These are phyloP conservation scores for Arachnomyces sp. DNA, from an alignment of 2,329 filamentous ascomycete genomes.

Conservation along the genomic window DNA sequence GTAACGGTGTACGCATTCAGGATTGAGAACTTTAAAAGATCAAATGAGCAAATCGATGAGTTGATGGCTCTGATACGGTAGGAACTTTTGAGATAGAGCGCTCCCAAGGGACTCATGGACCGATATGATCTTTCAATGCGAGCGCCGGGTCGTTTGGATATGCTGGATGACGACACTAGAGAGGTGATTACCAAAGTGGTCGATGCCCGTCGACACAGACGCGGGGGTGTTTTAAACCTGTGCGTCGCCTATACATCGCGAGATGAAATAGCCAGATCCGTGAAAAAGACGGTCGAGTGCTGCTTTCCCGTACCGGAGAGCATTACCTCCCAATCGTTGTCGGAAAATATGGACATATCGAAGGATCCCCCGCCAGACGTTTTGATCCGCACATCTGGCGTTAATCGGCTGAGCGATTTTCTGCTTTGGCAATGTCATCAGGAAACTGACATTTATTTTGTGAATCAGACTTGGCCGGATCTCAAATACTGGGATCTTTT, in stretches of 20 bases:
- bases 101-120: too few relatives aligned
- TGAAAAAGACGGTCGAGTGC: too few relatives aligned
- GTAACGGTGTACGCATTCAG: conserved; percentile 13
- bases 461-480: neutral
- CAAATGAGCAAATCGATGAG: conserved; percentile 7
- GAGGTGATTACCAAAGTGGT: too few relatives aligned
- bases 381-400: conserved; percentile 11
- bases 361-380: conserved; percentile 9
- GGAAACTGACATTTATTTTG: neutral
- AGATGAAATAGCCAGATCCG: too few relatives aligned
- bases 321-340: neutral
- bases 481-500: too few relatives aligned
- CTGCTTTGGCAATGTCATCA: conserved; percentile 8
- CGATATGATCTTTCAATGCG: neutral
- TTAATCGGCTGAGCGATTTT: conserved; percentile 11
- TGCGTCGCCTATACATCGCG: too few relatives aligned
- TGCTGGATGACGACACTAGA: conserved; percentile 3
- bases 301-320: too few relatives aligned
- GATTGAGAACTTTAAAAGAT: conserved; percentile 12
- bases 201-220: too few relatives aligned
- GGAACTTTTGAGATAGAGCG: too few relatives aligned
- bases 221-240: too few relatives aligned
- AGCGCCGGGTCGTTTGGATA: neutral
- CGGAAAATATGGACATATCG: conserved; percentile 2
- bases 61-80: conserved; percentile 5